A percentile compares a stretch with the other conserved stretches of the same genome.
These are phyloP conservation scores for Yueomyces sp. DNA, from an alignment of 805 yeast genomes.

Conservation along the genomic window DNA sequence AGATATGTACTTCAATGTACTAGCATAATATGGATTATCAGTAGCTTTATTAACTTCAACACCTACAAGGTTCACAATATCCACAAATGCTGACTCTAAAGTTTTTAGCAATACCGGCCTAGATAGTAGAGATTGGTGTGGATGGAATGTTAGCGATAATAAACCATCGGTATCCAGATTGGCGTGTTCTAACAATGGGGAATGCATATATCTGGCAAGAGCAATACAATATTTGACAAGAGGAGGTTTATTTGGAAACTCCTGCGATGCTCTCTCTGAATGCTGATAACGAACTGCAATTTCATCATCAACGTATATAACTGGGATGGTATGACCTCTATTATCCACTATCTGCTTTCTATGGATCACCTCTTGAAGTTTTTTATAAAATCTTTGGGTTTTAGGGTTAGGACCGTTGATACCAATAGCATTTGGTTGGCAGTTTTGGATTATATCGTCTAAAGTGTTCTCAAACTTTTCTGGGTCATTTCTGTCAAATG, in stretches of 20 bases:
- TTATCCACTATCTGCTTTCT: slow-evolving; percentile 41
- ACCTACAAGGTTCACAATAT: slow-evolving; percentile 82
- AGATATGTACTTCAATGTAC: slow-evolving; percentile 60
- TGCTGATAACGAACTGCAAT: slow-evolving; percentile 81
- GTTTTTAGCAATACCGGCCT: slow-evolving; percentile 51
- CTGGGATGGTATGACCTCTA: slow-evolving; percentile 45
- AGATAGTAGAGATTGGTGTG: slow-evolving; percentile 59
- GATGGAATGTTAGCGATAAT: slow-evolving; percentile 51
- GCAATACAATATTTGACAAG: slow-evolving; percentile 77
- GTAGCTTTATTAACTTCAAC: slow-evolving; percentile 87
- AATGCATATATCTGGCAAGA: slow-evolving; percentile 81
- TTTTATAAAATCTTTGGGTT: slow-evolving; percentile 46
- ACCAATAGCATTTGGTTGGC: slow-evolving; percentile 81
- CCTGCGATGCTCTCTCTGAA: slow-evolving; percentile 59
- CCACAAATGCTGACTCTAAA: slow-evolving; percentile 73
- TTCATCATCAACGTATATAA: slow-evolving; percentile 83
- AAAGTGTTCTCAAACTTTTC: slow-evolving; percentile 56
- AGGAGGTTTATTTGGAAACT: slow-evolving; percentile 74
- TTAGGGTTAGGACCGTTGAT: slow-evolving; percentile 77
- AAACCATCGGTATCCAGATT: slow-evolving; percentile 60
- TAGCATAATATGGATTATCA: slow-evolving; percentile 52
- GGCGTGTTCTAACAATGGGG: slow-evolving; percentile 84
- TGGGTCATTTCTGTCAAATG: slow-evolving; percentile 35
- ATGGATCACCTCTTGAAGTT: slow-evolving; percentile 42
- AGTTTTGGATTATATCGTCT: slow-evolving; percentile 41